A percentile compares a stretch with the other conserved stretches of the same genome.
Conservation (phyloP, 2,329 filamentous ascomycete species). For the Diaporthe citri region DNA sequence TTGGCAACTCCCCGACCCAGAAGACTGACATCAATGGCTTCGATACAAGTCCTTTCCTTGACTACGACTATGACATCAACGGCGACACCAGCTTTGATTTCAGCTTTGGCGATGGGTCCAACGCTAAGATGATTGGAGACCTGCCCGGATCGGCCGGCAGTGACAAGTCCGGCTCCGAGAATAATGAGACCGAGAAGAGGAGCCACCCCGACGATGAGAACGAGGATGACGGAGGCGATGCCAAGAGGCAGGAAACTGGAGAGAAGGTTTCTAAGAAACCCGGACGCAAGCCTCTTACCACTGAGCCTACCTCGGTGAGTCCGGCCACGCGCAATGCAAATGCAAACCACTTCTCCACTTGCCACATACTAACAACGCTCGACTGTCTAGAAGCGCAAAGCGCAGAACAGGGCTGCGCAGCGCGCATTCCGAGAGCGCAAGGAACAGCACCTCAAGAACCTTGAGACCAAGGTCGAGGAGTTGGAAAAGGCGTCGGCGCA, state of each 20-base stretch:
- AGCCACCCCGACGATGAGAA: slow-evolving; percentile 79
- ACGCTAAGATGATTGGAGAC: slow-evolving; percentile 81
- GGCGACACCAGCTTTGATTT: slow-evolving; percentile 82
- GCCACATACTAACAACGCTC: slow-evolving; percentile 44
- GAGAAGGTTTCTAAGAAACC: slow-evolving; percentile 95
- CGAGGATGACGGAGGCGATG: slow-evolving; percentile 67
- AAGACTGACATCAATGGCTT: slow-evolving; percentile 63
- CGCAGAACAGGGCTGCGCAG: slow-evolving; percentile 93
- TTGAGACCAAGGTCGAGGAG: slow-evolving; percentile 83
- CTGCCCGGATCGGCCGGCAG: slow-evolving; percentile 66
- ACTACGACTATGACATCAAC: slow-evolving; percentile 85
- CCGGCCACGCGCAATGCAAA: slow-evolving; percentile 27
- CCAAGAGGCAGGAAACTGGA: slow-evolving; percentile 83
- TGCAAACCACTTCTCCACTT: not conserved
- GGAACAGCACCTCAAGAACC: slow-evolving; percentile 88
- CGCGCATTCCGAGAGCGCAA: slow-evolving; percentile 95
- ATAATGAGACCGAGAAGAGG: slow-evolving; percentile 76
- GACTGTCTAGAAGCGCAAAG: slow-evolving; percentile 84
- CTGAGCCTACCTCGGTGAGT: slow-evolving; percentile 94
- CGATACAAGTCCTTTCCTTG: slow-evolving; percentile 85
- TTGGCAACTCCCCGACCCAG: slow-evolving; percentile 63
- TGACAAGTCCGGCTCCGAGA: slow-evolving; percentile 64
- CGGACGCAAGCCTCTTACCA: slow-evolving; percentile 93
- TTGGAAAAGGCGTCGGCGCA: slow-evolving; percentile 86
- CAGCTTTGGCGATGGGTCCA: slow-evolving; percentile 66